A percentile compares a stretch with the other conserved stretches of the same genome.
Evolutionary conservation across 495 filamentous ascomycete genomes (phyloP).

Genomic region (Filosporella fistucella): DNA sequence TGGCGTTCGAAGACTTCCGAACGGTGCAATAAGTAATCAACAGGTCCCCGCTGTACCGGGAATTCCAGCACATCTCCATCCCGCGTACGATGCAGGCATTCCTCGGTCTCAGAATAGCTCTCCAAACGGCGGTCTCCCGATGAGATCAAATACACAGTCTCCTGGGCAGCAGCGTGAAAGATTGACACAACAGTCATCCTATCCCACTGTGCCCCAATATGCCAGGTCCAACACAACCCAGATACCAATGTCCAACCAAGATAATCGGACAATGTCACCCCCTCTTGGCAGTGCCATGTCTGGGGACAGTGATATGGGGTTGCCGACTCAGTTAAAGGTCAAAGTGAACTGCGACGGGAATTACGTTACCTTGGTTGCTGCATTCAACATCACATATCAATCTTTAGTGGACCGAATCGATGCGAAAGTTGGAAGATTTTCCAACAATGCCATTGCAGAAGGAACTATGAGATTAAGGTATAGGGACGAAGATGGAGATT

Average conservation of each 20-base stretch:
- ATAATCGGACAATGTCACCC: constrained; percentile 34
- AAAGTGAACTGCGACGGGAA: constrained; percentile 80
- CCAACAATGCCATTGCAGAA: constrained; percentile 70
- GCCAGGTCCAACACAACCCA: constrained; percentile 18
- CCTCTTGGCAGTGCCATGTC: constrained; percentile 28
- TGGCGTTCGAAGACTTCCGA: constrained; percentile 31
- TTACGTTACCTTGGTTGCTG: constrained; percentile 88
- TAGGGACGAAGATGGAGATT: constrained; percentile 88
- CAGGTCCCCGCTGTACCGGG: constrained; percentile 50
- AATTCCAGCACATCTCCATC: constrained; percentile 51
- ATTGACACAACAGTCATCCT: constrained; percentile 14
- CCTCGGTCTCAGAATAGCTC: constrained; percentile 49
- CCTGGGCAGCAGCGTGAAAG: constrained; percentile 43
- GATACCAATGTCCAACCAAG: constrained; percentile 26
- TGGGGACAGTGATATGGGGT: constrained; percentile 46
- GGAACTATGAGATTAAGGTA: constrained; percentile 82
- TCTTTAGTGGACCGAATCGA: constrained; percentile 96
- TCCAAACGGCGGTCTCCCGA: constrained; percentile 40
- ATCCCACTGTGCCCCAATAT: constrained; percentile 20
- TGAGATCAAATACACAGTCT: constrained; percentile 47
- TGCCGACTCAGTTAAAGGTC: constrained; percentile 85
- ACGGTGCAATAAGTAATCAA: constrained; percentile 22
- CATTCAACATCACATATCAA: constrained; percentile 88
- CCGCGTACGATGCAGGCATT: constrained; percentile 49
- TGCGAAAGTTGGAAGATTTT: constrained; percentile 81